phyloP scores from a whole-genome alignment of 1,139 yeast species.

The Casaregolazyma suthepensis region DNA sequence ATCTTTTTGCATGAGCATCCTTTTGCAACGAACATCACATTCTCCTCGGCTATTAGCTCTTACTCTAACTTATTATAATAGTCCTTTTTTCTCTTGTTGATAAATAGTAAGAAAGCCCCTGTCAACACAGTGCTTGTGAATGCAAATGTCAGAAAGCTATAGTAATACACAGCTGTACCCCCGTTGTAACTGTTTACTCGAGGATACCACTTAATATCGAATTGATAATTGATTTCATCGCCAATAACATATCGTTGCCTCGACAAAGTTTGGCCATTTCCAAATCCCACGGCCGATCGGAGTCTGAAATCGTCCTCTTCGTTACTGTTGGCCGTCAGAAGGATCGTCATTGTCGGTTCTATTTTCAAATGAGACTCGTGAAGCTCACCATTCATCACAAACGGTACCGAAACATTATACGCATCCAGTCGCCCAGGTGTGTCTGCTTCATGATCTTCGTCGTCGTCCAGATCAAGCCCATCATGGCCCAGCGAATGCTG shows the following conservation, averaged over 20 bases:
- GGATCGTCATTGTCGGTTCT: slow-evolving; percentile 53
- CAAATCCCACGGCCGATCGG: slow-evolving; percentile 47
- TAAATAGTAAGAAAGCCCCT: slow-evolving; percentile 19
- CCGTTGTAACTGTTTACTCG: slow-evolving; percentile 13
- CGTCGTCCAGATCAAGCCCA: slow-evolving; percentile 7
- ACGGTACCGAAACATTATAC: slow-evolving; percentile 39
- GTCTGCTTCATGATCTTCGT: slow-evolving; percentile 4
- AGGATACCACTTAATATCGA: slow-evolving; percentile 54
- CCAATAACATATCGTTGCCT: slow-evolving; percentile 58
- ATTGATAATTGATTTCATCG: slow-evolving; percentile 49
- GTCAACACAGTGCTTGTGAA: slow-evolving; percentile 19
- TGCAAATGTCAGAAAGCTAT: slow-evolving; percentile 17
- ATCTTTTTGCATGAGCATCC: too few species aligned
- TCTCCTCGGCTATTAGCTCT: background rate
- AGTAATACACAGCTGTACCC: slow-evolving; percentile 11
- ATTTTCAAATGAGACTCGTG: slow-evolving; percentile 66
- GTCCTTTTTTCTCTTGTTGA: slow-evolving; percentile 20
- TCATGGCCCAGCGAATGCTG: slow-evolving; percentile 1
- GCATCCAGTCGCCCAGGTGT: background rate
- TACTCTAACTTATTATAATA: slow-evolving; percentile 20
- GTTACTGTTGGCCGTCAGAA: slow-evolving; percentile 30
- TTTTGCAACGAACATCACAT: background rate
- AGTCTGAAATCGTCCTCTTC: slow-evolving; percentile 14
- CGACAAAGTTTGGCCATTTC: slow-evolving; percentile 53
- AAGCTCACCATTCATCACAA: slow-evolving; percentile 61